These are phyloP conservation scores for Cytidiella melzeri DNA, from an alignment of 768 basidiomycete genomes.

Conservation along the genomic window DNA sequence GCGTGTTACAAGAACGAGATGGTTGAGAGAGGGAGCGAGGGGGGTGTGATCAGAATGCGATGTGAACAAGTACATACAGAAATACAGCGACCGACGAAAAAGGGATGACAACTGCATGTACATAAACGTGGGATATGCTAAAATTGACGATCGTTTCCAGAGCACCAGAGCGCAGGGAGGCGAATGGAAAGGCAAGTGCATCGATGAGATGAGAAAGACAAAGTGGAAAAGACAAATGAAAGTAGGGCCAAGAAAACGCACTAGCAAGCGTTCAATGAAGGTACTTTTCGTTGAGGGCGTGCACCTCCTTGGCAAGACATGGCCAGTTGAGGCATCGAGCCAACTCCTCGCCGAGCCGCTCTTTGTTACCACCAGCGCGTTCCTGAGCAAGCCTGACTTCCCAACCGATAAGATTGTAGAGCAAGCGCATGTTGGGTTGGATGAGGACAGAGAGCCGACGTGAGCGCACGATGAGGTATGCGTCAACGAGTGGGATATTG, in stretches of 20 bases:
- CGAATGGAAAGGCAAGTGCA: too few relatives aligned
- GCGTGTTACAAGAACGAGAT: not conserved
- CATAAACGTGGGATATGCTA: not conserved
- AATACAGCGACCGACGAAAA: not conserved
- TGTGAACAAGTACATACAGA: not conserved
- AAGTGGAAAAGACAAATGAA: not conserved
- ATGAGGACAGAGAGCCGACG: conserved; percentile 85
- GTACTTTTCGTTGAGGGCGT: conserved; percentile 83
- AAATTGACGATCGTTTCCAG: not conserved
- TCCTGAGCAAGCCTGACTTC: conserved; percentile 87
- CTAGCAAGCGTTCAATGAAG: conserved; percentile 27
- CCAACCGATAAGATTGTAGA: conserved; percentile 94
- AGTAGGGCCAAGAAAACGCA: too few relatives aligned
- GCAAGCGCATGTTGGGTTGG: conserved; percentile 92
- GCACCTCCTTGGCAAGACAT: conserved; percentile 79
- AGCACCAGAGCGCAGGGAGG: not conserved
- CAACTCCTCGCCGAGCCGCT: conserved; percentile 50
- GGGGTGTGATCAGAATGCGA: not conserved
- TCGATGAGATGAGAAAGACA: not conserved
- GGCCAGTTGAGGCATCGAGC: conserved; percentile 76
- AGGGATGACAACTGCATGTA: not conserved
- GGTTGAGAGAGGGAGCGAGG: not conserved
- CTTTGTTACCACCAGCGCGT: conserved; percentile 45
- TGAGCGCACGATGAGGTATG: conserved; percentile 89
- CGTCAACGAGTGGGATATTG: conserved; percentile 78